Evolutionary conservation across 225 moss, liverwort and hornwort species (phyloP).

Genomic region (Asterella californica): DNA sequence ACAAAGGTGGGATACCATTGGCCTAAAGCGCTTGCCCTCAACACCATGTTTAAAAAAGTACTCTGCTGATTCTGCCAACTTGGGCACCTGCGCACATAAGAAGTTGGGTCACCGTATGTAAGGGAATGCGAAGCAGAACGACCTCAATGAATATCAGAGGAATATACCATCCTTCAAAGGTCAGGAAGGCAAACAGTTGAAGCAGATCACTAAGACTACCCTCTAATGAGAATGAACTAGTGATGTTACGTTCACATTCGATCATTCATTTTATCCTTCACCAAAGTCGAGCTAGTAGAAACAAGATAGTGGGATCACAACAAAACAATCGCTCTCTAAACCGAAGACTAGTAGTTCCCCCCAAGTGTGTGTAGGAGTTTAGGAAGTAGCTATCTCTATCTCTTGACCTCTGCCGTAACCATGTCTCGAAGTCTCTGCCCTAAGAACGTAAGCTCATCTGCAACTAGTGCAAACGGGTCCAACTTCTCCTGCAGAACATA

Average conservation of each 20-base stretch:
- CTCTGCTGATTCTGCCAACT: constrained; percentile 64
- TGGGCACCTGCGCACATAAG: constrained; percentile 48
- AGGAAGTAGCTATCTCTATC: constrained; percentile 1
- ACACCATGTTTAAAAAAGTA: constrained; percentile 90
- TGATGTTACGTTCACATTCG: not conserved
- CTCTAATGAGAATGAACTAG: not conserved
- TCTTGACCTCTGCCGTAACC: constrained; percentile 64
- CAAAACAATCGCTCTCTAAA: not conserved
- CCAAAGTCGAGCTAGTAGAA: not conserved
- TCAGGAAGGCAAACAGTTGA: not conserved
- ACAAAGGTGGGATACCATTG: constrained; percentile 60
- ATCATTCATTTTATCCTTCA: not conserved
- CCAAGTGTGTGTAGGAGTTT: not conserved
- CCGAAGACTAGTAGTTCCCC: not conserved
- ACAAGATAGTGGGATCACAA: not conserved
- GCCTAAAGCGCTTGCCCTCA: constrained; percentile 91
- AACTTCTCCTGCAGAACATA: constrained; percentile 57
- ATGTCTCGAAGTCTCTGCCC: constrained; percentile 57
- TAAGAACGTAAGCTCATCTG: constrained; percentile 65
- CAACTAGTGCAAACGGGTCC: constrained; percentile 78
- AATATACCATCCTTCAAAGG: too few species aligned
- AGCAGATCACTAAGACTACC: not conserved
- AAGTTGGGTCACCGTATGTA: not conserved
- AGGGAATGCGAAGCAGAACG: not conserved
- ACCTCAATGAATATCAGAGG: not conserved